phyloP scores from a whole-genome alignment of 176 grass and related monocot species.

The Lolium multiflorum region DNA sequence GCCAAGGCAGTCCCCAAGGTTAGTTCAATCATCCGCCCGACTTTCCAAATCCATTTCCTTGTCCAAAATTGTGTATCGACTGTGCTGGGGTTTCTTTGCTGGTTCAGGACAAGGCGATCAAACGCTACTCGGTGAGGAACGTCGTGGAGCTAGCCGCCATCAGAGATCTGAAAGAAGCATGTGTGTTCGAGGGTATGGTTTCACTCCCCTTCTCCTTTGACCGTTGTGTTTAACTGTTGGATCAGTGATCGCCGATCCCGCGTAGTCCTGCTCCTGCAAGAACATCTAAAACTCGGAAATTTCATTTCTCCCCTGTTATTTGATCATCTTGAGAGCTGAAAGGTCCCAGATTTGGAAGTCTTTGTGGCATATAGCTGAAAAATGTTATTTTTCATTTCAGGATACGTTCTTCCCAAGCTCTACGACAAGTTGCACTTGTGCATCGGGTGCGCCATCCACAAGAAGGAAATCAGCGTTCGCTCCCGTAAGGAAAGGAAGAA shows the following conservation, averaged over 20 bases:
- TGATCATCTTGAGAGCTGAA: too few relatives aligned
- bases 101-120: conserved; percentile 83
- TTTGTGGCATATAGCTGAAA: background rate
- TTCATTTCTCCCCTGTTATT: too few relatives aligned
- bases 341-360: too few relatives aligned
- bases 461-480: conserved; percentile 61
- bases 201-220: too few relatives aligned
- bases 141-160: conserved; percentile 69
- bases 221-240: too few relatives aligned
- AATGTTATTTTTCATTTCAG: conserved; percentile 36
- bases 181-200: conserved; percentile 56
- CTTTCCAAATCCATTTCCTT: background rate
- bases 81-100: background rate
- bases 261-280: too few relatives aligned
- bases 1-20: conserved; percentile 74
- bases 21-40: background rate
- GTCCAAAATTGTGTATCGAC: background rate
- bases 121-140: conserved; percentile 77
- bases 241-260: too few relatives aligned
- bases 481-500: conserved; percentile 66
- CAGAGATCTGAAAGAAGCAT: conserved; percentile 61
- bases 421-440: conserved; percentile 80
- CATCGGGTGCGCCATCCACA: conserved; percentile 78
- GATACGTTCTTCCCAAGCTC: conserved; percentile 80
- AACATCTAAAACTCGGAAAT: too few relatives aligned